Percentiles rank a stretch among this genome's conserved stretches.
phyloP scores from a whole-genome alignment of 176 grass and related monocot genomes.

The Aegilops speltoides region DNA sequence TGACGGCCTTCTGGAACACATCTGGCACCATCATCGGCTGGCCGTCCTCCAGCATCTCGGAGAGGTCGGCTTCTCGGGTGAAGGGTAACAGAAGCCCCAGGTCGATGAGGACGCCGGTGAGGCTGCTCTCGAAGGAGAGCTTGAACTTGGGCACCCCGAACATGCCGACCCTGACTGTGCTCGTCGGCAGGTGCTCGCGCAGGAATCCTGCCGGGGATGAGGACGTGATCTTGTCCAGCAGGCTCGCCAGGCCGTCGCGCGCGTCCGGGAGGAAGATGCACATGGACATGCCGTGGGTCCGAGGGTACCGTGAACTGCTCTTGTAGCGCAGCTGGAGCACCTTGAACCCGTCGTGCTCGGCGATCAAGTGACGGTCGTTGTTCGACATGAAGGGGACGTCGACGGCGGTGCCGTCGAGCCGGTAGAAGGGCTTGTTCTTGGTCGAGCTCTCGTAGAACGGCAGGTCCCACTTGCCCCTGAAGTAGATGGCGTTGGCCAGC shows the following conservation, averaged over 20 bases:
- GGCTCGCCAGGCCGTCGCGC: background rate
- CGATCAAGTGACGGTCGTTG: no score
- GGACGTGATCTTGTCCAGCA: conserved; percentile 9
- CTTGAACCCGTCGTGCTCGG: no score
- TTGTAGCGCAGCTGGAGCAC: no score
- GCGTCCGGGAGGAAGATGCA: conserved; percentile 9
- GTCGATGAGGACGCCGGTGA: background rate
- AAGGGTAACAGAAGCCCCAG: background rate
- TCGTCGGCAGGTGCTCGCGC: background rate
- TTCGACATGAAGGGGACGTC: no score
- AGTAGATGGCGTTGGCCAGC: no score
- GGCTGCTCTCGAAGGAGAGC: background rate
- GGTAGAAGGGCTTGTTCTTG: no score
- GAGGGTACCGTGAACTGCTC: no score
- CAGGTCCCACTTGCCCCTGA: no score
- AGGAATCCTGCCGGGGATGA: background rate
- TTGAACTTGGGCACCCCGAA: conserved; percentile 4
- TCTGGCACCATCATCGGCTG: background rate
- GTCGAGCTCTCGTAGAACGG: no score
- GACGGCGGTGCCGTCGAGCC: no score
- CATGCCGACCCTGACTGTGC: background rate
- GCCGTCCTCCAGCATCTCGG: background rate
- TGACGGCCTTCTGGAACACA: background rate
- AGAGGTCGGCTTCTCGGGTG: background rate
- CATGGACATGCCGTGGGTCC: background rate